A percentile compares a stretch with the other conserved stretches of the same genome.
Conservation (phyloP, 1,284 basidiomycete species). For the Ceratobasidium sp. region DNA sequence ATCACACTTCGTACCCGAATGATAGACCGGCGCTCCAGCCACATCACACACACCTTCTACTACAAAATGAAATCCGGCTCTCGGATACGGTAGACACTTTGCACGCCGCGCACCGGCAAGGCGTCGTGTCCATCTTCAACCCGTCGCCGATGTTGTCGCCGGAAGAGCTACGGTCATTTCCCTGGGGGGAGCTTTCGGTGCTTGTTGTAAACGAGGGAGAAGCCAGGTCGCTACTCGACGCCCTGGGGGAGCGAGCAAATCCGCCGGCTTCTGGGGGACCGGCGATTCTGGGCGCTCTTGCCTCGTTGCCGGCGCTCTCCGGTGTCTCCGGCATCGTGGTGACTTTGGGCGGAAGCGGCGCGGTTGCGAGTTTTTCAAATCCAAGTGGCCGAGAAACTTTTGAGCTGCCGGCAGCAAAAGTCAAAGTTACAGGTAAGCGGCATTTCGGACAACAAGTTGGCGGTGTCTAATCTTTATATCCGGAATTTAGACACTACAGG, state of each 20-base stretch:
- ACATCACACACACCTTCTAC: conserved; percentile 55
- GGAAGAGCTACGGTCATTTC: conserved; percentile 54
- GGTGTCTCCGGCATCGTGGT: conserved; percentile 31
- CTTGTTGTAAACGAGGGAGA: conserved; percentile 63
- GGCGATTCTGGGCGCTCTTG: conserved; percentile 31
- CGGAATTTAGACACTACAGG: conserved; percentile 35
- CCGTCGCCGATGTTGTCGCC: conserved; percentile 60
- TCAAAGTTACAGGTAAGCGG: conserved; percentile 37
- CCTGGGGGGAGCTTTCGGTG: conserved; percentile 57
- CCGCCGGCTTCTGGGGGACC: conserved; percentile 10
- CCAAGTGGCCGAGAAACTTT: conserved; percentile 37
- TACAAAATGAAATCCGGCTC: conserved; percentile 64
- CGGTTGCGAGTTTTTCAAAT: conserved; percentile 27
- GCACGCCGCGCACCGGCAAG: conserved; percentile 47
- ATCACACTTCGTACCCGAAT: conserved; percentile 27
- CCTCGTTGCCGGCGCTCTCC: conserved; percentile 34
- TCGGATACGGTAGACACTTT: conserved; percentile 55
- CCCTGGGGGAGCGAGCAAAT: conserved; percentile 38
- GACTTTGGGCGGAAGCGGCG: conserved; percentile 34
- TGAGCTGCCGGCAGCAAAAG: conserved; percentile 36
- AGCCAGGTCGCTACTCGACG: conserved; percentile 49
- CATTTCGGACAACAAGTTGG: neutral
- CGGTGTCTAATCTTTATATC: neutral
- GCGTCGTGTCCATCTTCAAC: conserved; percentile 58
- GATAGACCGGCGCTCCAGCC: conserved; percentile 29